Base-by-base conservation (phyloP, 495 filamentous ascomycete species). In the Hyaloscypha bicolor region DNA sequence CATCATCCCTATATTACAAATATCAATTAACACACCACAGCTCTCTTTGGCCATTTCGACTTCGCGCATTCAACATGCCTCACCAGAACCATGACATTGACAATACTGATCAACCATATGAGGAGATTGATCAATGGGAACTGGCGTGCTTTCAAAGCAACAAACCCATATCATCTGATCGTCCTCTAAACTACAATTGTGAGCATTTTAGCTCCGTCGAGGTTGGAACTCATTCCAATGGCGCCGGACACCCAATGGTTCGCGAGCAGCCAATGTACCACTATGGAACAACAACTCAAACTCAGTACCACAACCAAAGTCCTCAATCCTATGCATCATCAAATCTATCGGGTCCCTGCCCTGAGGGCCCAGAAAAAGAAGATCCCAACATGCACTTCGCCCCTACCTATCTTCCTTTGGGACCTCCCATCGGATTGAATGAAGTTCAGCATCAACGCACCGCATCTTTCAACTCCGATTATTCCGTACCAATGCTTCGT, bases 171-270 rank as follows among this genome's bases (percentile, higher is more conserved):
- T 74, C 76, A n/a, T 22, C 60, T 21, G 16, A 35, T 11, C 72
- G 76, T 37, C 60, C 67, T 16, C 76, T 74, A 2, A 67, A 75
- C 59, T 67, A 65, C 64, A 79, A 77, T 39, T 37, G 48, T 29
- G 71, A 76, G 42, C 75, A 78, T 48, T 69, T 73, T 64, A 64
- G 71, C 11, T 77, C 72, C 4, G 60, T 37, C 14, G 72, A 75
- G 25, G 55, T 66, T 3, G 70, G 55, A 57, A 63, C 37, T 31
- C 55, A 61, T 32, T 31, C 60, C 4, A 53, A 69, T 42, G 42
- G 16, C 31, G 33, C 35, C 52, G 45, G 32, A 0, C 55, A 57
- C 6, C 21, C 21, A 33, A n/a, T 31, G 35, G 32, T 32, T 22
- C 19, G 9, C 8, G 35, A 31, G 51, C 65, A 63, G 21, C 53